phyloP scores from a whole-genome alignment of 306 rosid genomes.

The Geum urbanum region DNA sequence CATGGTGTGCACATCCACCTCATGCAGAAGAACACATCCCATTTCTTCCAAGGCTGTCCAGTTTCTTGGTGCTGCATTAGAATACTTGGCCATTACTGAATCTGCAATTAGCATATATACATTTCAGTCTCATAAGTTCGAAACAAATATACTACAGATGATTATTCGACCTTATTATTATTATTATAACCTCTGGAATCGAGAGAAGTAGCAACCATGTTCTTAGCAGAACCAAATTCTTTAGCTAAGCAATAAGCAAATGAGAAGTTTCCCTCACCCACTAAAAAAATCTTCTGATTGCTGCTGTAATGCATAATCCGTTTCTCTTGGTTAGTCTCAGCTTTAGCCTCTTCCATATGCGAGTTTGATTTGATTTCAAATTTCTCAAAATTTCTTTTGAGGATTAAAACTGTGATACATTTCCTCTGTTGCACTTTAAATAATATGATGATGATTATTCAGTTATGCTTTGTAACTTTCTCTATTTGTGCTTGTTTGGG shows the following conservation, averaged over 20 bases:
- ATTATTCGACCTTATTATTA: neutral
- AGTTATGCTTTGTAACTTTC: neutral
- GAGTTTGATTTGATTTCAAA: neutral
- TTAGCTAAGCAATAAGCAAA: slow-evolving; percentile 37
- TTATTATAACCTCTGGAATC: slow-evolving; percentile 29
- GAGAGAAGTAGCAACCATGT: slow-evolving; percentile 38
- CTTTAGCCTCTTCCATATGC: neutral
- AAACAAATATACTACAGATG: neutral
- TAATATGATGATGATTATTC: neutral
- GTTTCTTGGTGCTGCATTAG: neutral
- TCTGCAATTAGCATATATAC: neutral
- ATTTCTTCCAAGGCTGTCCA: slow-evolving; percentile 21
- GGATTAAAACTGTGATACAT: neutral
- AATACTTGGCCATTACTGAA: neutral
- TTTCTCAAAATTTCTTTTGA: neutral
- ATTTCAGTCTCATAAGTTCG: neutral
- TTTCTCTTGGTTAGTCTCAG: slow-evolving; percentile 12
- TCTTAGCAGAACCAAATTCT: slow-evolving; percentile 33
- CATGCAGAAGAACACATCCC: slow-evolving; percentile 31
- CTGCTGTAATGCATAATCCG: slow-evolving; percentile 18
- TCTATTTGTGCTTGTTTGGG: neutral
- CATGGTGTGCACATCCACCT: slow-evolving; percentile 32
- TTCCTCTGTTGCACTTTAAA: neutral
- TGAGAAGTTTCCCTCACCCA: slow-evolving; percentile 48
- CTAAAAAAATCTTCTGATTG: slow-evolving; percentile 32